Conservation (phyloP, 371 early-diverging fungal genomes). For the Rhizopus microsporus region DNA sequence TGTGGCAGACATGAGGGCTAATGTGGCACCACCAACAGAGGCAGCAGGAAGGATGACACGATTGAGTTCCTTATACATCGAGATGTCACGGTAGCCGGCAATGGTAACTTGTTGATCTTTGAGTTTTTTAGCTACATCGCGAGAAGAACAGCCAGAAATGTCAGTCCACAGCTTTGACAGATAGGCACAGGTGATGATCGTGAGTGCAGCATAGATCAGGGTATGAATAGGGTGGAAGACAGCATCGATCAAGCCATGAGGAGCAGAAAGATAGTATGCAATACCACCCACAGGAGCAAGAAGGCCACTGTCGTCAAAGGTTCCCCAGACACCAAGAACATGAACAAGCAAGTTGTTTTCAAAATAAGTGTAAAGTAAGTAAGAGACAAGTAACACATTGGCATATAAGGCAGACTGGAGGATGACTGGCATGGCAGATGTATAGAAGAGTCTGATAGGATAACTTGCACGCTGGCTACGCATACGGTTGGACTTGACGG, state of each 20-base stretch:
- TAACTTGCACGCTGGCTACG: constrained; percentile 97
- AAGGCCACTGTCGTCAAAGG: constrained; percentile 84
- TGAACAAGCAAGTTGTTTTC: constrained; percentile 94
- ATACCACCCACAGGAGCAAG: constrained; percentile 92
- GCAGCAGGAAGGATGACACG: constrained; percentile 97
- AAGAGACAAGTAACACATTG: constrained; percentile 95
- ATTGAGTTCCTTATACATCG: constrained; percentile 98
- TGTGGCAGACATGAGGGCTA: constrained; percentile 92
- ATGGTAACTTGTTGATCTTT: constrained; percentile 98
- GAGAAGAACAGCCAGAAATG: constrained; percentile 95
- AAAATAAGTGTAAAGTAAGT: constrained; percentile 94
- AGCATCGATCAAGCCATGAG: constrained; percentile 82
- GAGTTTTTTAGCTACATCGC: constrained; percentile 96
- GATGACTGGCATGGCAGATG: constrained; percentile 99
- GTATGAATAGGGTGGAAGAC: constrained; percentile 95
- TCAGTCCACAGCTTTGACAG: constrained; percentile 99
- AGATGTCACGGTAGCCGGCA: constrained; percentile 94
- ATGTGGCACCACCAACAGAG: constrained; percentile 95
- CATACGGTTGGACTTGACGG: constrained; percentile 94
- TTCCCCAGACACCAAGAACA: constrained; percentile 97
- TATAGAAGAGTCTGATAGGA: constrained; percentile 99
- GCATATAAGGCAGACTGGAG: constrained; percentile 97
- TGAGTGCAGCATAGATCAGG: constrained; percentile 89
- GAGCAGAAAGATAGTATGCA: constrained; percentile 98
- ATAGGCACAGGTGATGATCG: constrained; percentile 93